Conservation (phyloP, 208 protist genomes). For the Trypanosoma lewisi region DNA sequence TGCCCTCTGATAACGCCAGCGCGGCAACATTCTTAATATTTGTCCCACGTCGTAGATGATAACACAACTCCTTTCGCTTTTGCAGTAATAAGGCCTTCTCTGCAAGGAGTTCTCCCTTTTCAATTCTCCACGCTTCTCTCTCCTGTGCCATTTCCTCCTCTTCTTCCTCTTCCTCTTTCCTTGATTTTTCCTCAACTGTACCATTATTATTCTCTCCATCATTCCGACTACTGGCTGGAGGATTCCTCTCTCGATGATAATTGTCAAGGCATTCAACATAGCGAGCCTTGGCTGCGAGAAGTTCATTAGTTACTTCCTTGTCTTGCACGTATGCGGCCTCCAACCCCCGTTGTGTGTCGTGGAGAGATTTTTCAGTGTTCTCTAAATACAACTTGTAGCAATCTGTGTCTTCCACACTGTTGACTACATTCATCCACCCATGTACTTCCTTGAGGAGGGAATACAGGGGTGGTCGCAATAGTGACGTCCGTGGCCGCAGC, state of each 20-base stretch:
- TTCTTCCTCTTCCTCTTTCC: slow-evolving; percentile 34
- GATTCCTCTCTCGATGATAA: slow-evolving; percentile 28
- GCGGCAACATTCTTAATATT: slow-evolving; percentile 61
- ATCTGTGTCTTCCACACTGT: not conserved
- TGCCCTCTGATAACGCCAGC: slow-evolving; percentile 26
- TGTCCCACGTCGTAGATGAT: slow-evolving; percentile 56
- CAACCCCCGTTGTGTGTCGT: slow-evolving; percentile 2
- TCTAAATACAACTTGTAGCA: slow-evolving; percentile 3
- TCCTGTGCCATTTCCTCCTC: slow-evolving; percentile 25
- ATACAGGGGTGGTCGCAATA: not conserved
- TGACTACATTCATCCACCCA: slow-evolving; percentile 5
- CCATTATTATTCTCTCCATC: slow-evolving; percentile 7
- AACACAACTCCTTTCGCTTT: slow-evolving; percentile 41
- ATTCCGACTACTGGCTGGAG: slow-evolving; percentile 22
- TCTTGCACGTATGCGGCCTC: slow-evolving; percentile 11
- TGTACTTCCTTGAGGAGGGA: slow-evolving; percentile 11
- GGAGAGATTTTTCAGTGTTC: slow-evolving; percentile 1
- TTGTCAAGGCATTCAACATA: not conserved
- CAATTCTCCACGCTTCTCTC: slow-evolving; percentile 42
- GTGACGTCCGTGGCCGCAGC: not conserved
- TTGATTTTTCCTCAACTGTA: slow-evolving; percentile 17
- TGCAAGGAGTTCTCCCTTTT: slow-evolving; percentile 42
- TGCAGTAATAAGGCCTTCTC: slow-evolving; percentile 31
- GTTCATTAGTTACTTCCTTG: slow-evolving; percentile 1
- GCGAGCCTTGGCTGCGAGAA: slow-evolving; percentile 9